A percentile compares a stretch with the other conserved stretches of the same genome.
Conservation (phyloP, 2,329 filamentous ascomycete genomes). For the Zelopaecilomyces penicillatus region DNA sequence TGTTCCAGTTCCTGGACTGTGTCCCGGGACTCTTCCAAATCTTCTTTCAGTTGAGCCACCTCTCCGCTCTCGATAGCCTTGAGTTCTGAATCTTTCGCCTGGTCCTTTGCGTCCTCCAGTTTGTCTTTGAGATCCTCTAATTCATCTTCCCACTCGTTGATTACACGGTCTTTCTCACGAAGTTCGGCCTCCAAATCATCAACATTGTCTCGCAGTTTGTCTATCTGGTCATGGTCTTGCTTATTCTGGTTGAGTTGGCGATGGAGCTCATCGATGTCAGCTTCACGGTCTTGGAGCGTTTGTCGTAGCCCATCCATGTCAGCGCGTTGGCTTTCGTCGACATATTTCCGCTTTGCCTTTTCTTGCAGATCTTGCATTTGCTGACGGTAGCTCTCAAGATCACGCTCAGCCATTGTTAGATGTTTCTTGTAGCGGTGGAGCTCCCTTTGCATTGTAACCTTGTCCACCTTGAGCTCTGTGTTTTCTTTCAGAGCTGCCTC, state of each 20-base stretch:
- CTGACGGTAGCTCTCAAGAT: conserved; percentile 73
- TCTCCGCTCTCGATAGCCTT: conserved; percentile 48
- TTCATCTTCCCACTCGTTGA: conserved; percentile 69
- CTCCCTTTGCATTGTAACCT: conserved; percentile 81
- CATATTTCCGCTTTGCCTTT: conserved; percentile 66
- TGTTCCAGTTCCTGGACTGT: conserved; percentile 52
- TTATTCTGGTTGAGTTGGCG: conserved; percentile 50
- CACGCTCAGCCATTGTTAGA: conserved; percentile 71
- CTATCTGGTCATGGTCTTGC: conserved; percentile 48
- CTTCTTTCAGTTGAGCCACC: conserved; percentile 41
- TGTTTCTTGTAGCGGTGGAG: conserved; percentile 80
- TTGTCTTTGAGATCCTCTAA: conserved; percentile 57
- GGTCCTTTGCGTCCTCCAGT: conserved; percentile 46
- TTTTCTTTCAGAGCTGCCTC: conserved; percentile 88
- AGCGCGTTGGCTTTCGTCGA: conserved; percentile 58
- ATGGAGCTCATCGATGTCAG: conserved; percentile 52
- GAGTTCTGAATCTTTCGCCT: conserved; percentile 47
- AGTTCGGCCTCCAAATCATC: conserved; percentile 68
- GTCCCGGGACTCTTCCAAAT: conserved; percentile 47
- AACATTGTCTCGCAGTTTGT: conserved; percentile 64
- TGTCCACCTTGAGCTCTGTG: conserved; percentile 89
- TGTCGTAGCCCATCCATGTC: conserved; percentile 52
- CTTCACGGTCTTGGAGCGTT: conserved; percentile 48
- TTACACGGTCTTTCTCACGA: conserved; percentile 63
- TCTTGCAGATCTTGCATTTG: conserved; percentile 79